Conservation (phyloP, 371 early-diverging fungal genomes). For the Entomophthora muscae region DNA sequence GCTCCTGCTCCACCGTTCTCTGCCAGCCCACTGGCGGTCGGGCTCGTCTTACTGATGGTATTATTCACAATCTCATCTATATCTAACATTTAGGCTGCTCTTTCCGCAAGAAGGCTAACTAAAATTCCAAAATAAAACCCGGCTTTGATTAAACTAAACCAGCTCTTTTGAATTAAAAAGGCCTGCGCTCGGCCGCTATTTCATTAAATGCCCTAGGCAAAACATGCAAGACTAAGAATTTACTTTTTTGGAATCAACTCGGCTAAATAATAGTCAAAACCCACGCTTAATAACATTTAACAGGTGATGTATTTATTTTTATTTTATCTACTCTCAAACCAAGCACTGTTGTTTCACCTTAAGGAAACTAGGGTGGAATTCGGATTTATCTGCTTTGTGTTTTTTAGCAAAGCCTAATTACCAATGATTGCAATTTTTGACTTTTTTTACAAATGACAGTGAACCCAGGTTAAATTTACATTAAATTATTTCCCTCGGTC, state of each 20-base stretch:
- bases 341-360: not conserved
- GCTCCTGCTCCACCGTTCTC: constrained; percentile 86
- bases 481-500: too few relatives aligned
- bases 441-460: not conserved
- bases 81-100: constrained; percentile 30
- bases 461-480: not conserved
- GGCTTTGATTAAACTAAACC: not conserved
- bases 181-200: not conserved
- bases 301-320: too few relatives aligned
- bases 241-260: too few relatives aligned
- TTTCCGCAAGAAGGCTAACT: constrained; percentile 43
- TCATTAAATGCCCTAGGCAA: too few relatives aligned
- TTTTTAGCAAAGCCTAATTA: not conserved
- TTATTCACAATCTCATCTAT: not conserved
- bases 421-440: not conserved
- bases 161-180: not conserved
- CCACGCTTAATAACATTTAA: too few relatives aligned
- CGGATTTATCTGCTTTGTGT: not conserved
- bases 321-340: too few relatives aligned
- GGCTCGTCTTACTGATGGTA: constrained; percentile 87
- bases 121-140: constrained; percentile 3
- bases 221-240: too few relatives aligned
- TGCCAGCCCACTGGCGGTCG: constrained; percentile 99
- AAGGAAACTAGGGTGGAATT: not conserved
- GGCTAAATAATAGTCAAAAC: too few relatives aligned